phyloP scores from a whole-genome alignment of 768 basidiomycete genomes.

The Tubosaeta brunneosetosa region DNA sequence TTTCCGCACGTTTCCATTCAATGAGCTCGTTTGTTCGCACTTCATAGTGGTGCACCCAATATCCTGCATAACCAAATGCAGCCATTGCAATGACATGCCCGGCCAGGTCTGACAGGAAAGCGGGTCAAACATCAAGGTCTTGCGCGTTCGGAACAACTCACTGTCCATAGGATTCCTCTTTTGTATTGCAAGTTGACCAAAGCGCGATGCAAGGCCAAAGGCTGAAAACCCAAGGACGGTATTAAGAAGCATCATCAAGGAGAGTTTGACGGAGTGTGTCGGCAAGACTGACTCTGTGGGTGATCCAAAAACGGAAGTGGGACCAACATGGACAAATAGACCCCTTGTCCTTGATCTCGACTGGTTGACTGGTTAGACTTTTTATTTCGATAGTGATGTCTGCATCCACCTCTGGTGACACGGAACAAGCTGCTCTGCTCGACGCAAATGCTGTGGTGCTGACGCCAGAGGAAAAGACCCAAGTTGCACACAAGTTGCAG shows the following conservation, averaged over 20 bases:
- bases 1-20: slow-evolving; percentile 56
- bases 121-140: background rate
- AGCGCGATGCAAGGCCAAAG: slow-evolving; percentile 77
- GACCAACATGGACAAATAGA: slow-evolving; percentile 25
- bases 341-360: slow-evolving; percentile 1
- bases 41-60: slow-evolving; percentile 71
- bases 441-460: slow-evolving; percentile 19
- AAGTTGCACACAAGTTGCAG: slow-evolving; percentile 46
- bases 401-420: slow-evolving; percentile 3
- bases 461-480: slow-evolving; percentile 21
- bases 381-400: slow-evolving; percentile 11
- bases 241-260: slow-evolving; percentile 57
- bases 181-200: slow-evolving; percentile 86
- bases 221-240: slow-evolving; percentile 74
- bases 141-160: slow-evolving; percentile 39
- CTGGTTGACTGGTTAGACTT: background rate
- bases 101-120: slow-evolving; percentile 51
- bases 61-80: slow-evolving; percentile 68
- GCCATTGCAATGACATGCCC: slow-evolving; percentile 68
- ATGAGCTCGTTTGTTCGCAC: slow-evolving; percentile 55
- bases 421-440: slow-evolving; percentile 1
- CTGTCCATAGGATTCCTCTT: slow-evolving; percentile 74
- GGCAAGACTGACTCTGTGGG: background rate
- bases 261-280: slow-evolving; percentile 4
- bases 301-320: slow-evolving; percentile 13